Evolutionary conservation across 2,329 filamentous ascomycete species (phyloP), one percentile per base, ranked within the genome.

Genomic region (Colletotrichum scovillei): DNA sequence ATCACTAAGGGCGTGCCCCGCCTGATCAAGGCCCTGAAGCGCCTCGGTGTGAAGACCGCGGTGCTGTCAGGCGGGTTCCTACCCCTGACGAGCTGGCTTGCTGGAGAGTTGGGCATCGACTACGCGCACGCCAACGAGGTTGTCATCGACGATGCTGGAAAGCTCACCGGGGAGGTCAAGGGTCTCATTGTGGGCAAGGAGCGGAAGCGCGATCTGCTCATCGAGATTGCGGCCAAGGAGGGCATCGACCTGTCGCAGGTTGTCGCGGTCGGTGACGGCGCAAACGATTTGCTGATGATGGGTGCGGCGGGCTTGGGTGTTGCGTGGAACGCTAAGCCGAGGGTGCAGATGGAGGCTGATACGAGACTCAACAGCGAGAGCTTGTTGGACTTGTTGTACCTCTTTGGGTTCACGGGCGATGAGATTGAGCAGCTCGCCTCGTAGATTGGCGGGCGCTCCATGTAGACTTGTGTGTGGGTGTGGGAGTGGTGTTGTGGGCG

Each of bases 61-160:
- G 96, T 99, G 5, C 84, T 98, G 38, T 97, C 95, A 42, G 97
- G 97, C 57, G 97, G 97, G 0, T 99, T 99, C 83, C 91, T 94
- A 75, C 95, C 96, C 0, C 85, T 98, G 75, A 97, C 97, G 0
- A 88, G 91, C 70, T 98, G 95, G 94, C 89, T 98, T 46, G 95
- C 94, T 19, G 87, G 87, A 53, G 88, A 94, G 78, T 86, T 99
- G 30, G 94, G 94, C 16, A 90, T 99, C 69, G 94, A 98, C 82
- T 92, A 98, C 79, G 95, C 94, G 0, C 91, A 93, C 80, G 97
- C 97, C 53, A 99, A 99, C 82, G 92, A 96, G 78, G 92, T 96
- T 0, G 88, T 92, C 19, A 86, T 93, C 19, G 90, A 91, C 74
- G 85, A 89, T 46, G 84, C 84, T 46, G 86, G 85, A 16, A 86